A percentile compares a stretch with the other conserved stretches of the same genome.
phyloP scores from a whole-genome alignment of 805 yeast species.

The Wickerhamiella alocasiicola region DNA sequence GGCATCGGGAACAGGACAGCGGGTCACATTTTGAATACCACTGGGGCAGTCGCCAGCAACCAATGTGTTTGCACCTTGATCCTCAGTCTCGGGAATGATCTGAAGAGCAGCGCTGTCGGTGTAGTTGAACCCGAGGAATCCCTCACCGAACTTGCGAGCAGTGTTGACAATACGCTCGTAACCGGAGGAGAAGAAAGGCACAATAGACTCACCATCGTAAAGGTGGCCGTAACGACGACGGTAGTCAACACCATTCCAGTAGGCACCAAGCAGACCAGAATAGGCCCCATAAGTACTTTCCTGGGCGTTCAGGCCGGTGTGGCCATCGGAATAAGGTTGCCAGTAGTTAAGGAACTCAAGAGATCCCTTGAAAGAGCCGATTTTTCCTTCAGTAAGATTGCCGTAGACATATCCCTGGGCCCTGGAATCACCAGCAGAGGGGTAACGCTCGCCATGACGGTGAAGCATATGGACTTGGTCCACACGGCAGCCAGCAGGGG shows the following conservation, averaged over 20 bases:
- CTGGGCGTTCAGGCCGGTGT: slow-evolving; percentile 32
- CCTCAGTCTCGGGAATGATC: slow-evolving; percentile 18
- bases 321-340: slow-evolving; percentile 27
- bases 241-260: slow-evolving; percentile 37
- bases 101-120: slow-evolving; percentile 20
- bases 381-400: slow-evolving; percentile 11
- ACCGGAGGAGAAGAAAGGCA: slow-evolving; percentile 45
- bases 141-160: slow-evolving; percentile 23
- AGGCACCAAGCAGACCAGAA: slow-evolving; percentile 41
- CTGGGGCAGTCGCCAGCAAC: slow-evolving; percentile 15
- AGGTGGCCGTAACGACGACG: slow-evolving; percentile 39
- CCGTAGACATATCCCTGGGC: slow-evolving; percentile 13
- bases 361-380: slow-evolving; percentile 27
- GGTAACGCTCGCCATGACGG: slow-evolving; percentile 54
- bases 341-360: slow-evolving; percentile 38
- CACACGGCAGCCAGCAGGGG: slow-evolving; percentile 40
- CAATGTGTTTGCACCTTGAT: slow-evolving; percentile 21
- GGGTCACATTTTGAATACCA: slow-evolving; percentile 8
- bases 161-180: slow-evolving; percentile 34
- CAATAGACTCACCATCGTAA: slow-evolving; percentile 27
- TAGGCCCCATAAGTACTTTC: slow-evolving; percentile 42
- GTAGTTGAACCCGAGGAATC: slow-evolving; percentile 22
- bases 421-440: slow-evolving; percentile 22
- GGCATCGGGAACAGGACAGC: slow-evolving; percentile 12
- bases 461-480: slow-evolving; percentile 42